These are phyloP conservation scores for Naegleria gruberi DNA, from an alignment of 208 protist species.

Conservation along the genomic window DNA sequence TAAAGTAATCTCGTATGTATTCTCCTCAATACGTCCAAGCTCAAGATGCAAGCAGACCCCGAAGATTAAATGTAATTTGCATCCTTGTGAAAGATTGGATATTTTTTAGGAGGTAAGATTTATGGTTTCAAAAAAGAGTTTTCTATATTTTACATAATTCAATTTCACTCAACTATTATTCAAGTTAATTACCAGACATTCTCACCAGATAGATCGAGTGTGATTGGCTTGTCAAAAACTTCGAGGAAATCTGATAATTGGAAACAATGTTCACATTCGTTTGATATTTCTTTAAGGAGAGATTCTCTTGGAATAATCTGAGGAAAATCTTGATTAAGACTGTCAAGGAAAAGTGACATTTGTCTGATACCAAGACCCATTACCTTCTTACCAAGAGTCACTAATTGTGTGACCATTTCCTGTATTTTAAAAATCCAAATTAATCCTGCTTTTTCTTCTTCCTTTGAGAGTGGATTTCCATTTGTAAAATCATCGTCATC, in stretches of 20 bases:
- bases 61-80: no score
- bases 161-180: no score
- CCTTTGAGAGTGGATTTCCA: background rate
- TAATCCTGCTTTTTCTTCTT: background rate
- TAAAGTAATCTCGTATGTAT: background rate
- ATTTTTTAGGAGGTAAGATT: no score
- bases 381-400: background rate
- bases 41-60: background rate
- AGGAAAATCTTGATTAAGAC: background rate
- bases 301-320: background rate
- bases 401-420: background rate
- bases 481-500: background rate
- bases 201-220: background rate
- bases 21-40: background rate
- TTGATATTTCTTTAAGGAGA: background rate
- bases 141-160: no score
- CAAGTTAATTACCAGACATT: background rate
- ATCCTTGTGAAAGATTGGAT: no score
- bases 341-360: background rate
- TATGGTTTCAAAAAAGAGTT: no score
- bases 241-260: background rate
- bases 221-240: background rate
- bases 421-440: background rate
- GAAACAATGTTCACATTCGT: background rate
- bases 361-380: background rate